These are phyloP conservation scores for Nymphaea thermarum DNA, from an alignment of 164 flowering plant genomes.

Conservation along the genomic window DNA sequence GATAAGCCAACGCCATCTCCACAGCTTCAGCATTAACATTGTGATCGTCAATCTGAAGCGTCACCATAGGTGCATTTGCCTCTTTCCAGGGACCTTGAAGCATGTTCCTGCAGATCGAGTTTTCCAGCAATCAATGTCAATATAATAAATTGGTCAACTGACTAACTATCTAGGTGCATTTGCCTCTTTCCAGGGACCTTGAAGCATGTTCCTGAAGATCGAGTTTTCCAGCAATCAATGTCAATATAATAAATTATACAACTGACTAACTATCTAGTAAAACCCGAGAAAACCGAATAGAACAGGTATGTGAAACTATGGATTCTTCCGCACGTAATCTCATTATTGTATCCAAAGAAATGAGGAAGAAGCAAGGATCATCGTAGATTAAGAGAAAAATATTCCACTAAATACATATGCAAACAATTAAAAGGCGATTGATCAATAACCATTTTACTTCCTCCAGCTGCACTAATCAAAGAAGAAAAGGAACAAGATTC, in stretches of 20 bases:
- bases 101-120: conserved; percentile 70
- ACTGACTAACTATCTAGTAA: conserved; percentile 4
- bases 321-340: no score
- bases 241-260: background rate
- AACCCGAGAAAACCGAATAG: no score
- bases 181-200: conserved; percentile 97
- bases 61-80: conserved; percentile 61
- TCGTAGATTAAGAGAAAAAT: no score
- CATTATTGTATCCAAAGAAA: no score
- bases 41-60: conserved; percentile 77
- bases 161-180: conserved; percentile 26
- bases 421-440: no score
- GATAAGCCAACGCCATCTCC: conserved; percentile 79
- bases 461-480: no score
- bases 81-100: conserved; percentile 98
- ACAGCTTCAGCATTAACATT: conserved; percentile 85
- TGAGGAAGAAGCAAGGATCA: no score
- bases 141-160: background rate
- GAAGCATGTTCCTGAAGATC: conserved; percentile 88
- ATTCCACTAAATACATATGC: no score
- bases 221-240: conserved; percentile 1
- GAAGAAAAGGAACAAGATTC: no score
- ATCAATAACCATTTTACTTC: no score
- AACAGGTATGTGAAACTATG: no score
- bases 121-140: background rate